Conservation (phyloP, 352 stramenopile genomes). For the Phytophthora syringae region DNA sequence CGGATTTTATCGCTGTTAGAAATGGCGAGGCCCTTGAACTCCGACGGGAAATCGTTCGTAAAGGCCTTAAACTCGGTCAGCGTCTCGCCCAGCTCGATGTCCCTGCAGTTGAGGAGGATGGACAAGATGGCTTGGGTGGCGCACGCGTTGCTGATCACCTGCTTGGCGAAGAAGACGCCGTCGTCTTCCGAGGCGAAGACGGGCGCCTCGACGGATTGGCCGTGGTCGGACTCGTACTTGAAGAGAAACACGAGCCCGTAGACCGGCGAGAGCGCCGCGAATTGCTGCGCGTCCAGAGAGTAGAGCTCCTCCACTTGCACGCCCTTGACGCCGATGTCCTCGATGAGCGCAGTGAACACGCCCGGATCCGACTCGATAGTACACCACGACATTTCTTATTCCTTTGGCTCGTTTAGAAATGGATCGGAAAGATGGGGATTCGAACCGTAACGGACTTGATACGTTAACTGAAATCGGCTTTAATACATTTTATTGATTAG, state of each 20-base stretch:
- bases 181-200: constrained; percentile 44
- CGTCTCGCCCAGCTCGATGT: constrained; percentile 71
- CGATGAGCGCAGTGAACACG: constrained; percentile 93
- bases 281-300: constrained; percentile 89
- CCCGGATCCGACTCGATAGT: constrained; percentile 87
- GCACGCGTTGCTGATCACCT: constrained; percentile 97
- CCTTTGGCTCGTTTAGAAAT: background rate
- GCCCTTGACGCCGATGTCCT: constrained; percentile 92
- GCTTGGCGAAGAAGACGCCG: constrained; percentile 95
- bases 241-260: constrained; percentile 97
- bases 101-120: constrained; percentile 93
- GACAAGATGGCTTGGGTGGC: constrained; percentile 97
- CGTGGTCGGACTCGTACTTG: constrained; percentile 88
- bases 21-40: constrained; percentile 87
- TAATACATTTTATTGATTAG: no score
- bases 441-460: background rate
- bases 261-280: constrained; percentile 73
- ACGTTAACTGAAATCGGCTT: no score
- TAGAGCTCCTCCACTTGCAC: constrained; percentile 96
- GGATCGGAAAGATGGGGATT: background rate
- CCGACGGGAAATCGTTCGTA: constrained; percentile 74
- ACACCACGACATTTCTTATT: constrained; percentile 65
- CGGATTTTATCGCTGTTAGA: constrained; percentile 90
- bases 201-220: constrained; percentile 30
- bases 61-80: constrained; percentile 85